Evolutionary conservation across 176 grass and related monocot species (phyloP), one percentile per base, ranked within the genome.

Genomic region (Oryza glumipatula): DNA sequence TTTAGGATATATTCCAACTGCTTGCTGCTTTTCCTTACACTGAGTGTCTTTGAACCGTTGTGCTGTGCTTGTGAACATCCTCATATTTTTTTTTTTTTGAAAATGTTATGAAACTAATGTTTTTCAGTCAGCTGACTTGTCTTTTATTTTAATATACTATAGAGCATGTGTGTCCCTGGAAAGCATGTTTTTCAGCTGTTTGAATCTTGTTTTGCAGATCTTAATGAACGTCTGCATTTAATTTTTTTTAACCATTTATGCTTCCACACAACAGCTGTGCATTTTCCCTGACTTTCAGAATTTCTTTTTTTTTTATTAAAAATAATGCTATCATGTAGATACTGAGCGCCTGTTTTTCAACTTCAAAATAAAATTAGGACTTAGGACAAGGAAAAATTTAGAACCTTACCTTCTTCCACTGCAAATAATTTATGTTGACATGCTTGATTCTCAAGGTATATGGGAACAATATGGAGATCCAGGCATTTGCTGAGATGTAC

Each of bases 401-500:
- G 56, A 61, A 73, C 48, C 45, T 70, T 48, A 64, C 26, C 19
- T 35, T 73, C 24, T 73, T 76, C n/a, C 22, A 76, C 70, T 90
- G 45, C 0, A 82, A 71, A 36, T 24, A 8, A 30, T 63, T 15
- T 68, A 36, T 86, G 52, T 73, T 90, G 43, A 79, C 51, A 54
- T 79, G 19, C 24, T 60, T 32, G n/a, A 46, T 82, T 78, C 16
- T 80, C 36, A 48, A 99, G 97, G 97, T 99, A 64, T 99, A 99
- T 89, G 97, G 97, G 80, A 99, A 99, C 70, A 99, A 99, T 84
- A 82, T 94, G 88, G 94, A 99, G 94, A 94, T 99, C 68, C 97
- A 99, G 83, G 97, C 90, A 64, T 99, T 99, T 65, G 97, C 97
- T 73, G 97, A 99, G 90, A 99, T 99, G 97, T 99, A 94, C 46